A percentile compares a stretch with the other conserved stretches of the same genome.
phyloP scores from a whole-genome alignment of 805 yeast species.

The Naumovozyma baii region DNA sequence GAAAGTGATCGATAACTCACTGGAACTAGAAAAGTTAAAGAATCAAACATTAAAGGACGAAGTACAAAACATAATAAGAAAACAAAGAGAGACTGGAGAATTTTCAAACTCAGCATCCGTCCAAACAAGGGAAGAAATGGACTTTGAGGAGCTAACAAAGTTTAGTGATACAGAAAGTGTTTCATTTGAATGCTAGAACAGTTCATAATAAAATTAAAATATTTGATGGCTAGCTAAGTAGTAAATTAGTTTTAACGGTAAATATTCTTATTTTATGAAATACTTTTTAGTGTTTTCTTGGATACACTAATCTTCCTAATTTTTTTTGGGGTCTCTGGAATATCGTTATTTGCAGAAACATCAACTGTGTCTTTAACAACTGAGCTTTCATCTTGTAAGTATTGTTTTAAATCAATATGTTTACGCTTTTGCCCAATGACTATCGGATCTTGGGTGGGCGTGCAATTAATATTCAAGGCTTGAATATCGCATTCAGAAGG shows the following conservation, averaged over 20 bases:
- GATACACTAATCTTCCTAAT: conserved; percentile 27
- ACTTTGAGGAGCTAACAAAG: conserved; percentile 10
- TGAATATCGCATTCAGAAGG: conserved; percentile 15
- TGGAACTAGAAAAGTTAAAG: conserved; percentile 5
- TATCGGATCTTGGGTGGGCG: conserved; percentile 8
- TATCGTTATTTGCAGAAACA: not conserved
- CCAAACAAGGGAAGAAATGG: conserved; percentile 9
- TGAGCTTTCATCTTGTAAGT: conserved; percentile 13
- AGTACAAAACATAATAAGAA: not conserved
- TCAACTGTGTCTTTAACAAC: conserved; percentile 12
- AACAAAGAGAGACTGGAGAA: not conserved
- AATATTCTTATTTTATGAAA: conserved; percentile 14
- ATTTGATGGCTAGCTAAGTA: no score
- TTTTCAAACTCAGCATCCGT: not conserved
- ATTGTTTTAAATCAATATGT: conserved; percentile 13
- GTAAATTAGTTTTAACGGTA: no score
- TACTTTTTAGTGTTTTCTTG: conserved; percentile 24
- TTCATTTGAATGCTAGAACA: conserved; percentile 5
- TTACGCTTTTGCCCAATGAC: conserved; percentile 14
- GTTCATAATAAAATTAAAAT: no score
- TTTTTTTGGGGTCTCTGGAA: conserved; percentile 11
- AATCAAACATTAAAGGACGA: not conserved
- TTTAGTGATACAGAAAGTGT: conserved; percentile 11
- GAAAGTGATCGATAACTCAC: conserved; percentile 2
- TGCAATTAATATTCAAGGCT: conserved; percentile 13